These are phyloP conservation scores for Cutaneotrichosporon arboriforme DNA, from an alignment of 1,284 basidiomycete genomes.

Conservation along the genomic window DNA sequence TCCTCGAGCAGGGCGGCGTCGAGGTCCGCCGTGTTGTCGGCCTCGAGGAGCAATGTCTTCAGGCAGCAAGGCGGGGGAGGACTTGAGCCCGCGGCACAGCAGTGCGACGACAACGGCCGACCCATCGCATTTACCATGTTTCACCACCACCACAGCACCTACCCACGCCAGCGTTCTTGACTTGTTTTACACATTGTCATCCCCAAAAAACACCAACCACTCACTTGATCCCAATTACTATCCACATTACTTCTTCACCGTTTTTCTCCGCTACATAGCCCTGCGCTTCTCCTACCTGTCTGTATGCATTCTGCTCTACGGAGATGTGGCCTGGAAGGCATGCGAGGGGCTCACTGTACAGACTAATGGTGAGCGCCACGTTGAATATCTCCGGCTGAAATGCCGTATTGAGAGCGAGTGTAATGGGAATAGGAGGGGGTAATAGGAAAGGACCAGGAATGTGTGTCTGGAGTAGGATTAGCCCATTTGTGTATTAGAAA, in stretches of 20 bases:
- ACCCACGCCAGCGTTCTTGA: not conserved
- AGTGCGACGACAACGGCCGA: not conserved
- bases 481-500: no score
- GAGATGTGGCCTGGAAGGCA: no score
- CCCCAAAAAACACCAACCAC: no score
- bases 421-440: no score
- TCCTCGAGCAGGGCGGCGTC: constrained; percentile 68
- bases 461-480: no score
- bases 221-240: no score
- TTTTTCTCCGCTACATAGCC: not conserved
- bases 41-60: constrained; percentile 64
- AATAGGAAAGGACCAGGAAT: no score
- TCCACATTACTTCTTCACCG: no score
- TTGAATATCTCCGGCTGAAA: not conserved
- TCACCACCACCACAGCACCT: not conserved
- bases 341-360: no score
- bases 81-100: not conserved
- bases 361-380: not conserved
- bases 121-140: not conserved
- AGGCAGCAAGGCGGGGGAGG: constrained; percentile 59
- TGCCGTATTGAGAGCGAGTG: not conserved
- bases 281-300: not conserved
- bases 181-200: no score
- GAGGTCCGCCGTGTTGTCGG: constrained; percentile 69
- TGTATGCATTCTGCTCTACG: not conserved